Percentiles rank a stretch among this genome's conserved stretches.
phyloP scores from a whole-genome alignment of 1,284 basidiomycete species.

The Sphaerobolus stellatus region DNA sequence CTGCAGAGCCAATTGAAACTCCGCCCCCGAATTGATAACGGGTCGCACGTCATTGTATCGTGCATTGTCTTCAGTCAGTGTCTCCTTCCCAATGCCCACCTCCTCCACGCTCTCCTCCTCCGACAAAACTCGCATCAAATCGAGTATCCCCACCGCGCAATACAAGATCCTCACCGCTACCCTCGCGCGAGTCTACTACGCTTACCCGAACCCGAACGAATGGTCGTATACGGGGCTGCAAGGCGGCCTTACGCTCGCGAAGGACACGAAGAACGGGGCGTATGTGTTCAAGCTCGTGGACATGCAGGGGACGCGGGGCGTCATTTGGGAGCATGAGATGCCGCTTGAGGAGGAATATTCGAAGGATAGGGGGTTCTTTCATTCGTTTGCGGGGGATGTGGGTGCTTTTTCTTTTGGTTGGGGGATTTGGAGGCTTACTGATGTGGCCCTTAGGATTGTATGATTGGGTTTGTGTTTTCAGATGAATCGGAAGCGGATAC shows the following conservation, averaged over 20 bases:
- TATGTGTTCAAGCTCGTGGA: conserved; percentile 80
- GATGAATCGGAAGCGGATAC: conserved; percentile 85
- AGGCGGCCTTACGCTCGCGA: conserved; percentile 76
- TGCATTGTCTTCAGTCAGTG: too few relatives aligned
- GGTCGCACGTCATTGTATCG: too few relatives aligned
- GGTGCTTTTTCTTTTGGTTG: conserved; percentile 34
- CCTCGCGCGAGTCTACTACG: conserved; percentile 85
- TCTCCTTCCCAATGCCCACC: conserved; percentile 59
- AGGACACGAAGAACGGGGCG: conserved; percentile 59
- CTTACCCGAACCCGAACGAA: conserved; percentile 66
- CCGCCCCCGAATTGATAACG: too few relatives aligned
- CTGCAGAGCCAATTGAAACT: too few relatives aligned
- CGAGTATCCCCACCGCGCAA: conserved; percentile 51
- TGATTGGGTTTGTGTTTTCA: conserved; percentile 90
- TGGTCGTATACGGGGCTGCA: conserved; percentile 88
- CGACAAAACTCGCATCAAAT: conserved; percentile 78
- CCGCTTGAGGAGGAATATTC: conserved; percentile 78
- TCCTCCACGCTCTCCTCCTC: conserved; percentile 66
- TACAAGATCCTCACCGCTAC: conserved; percentile 79
- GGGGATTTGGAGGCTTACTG: conserved; percentile 1
- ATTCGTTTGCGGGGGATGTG: conserved; percentile 92
- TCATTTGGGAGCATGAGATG: conserved; percentile 90
- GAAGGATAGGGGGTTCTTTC: conserved; percentile 90
- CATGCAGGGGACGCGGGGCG: conserved; percentile 76
- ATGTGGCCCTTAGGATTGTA: conserved; percentile 59